Base-by-base conservation (phyloP, 768 basidiomycete species). In the Psilocybe azurescens region DNA sequence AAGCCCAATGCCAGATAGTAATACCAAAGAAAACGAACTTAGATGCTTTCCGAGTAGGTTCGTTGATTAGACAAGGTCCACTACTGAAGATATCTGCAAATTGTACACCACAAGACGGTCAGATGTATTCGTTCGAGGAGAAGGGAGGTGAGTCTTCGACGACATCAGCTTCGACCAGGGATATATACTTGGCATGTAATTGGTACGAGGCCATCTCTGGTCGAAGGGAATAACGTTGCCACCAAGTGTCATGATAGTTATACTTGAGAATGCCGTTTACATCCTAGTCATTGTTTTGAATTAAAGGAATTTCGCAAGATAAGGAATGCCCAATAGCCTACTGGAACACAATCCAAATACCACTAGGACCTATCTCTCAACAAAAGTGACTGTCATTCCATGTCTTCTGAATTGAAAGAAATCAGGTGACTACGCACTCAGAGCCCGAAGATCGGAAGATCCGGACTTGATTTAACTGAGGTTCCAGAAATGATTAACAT, bases 401-500 rank as follows among this genome's bases (percentile, higher is more conserved):
- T 16, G 10, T n/a, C 3, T 11, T 38, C 32, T 2, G 8, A 33
- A 11, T 29, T 9, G 18, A 28, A 50, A 50, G 20, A 24, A 6
- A 53, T 53, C 52, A 53, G 52, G 52, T 53, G 52, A 33, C 52
- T 20, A 53, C 32, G 13, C 33, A 38, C 33, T 33, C 24, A 30
- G 49, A 46, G 50, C 10, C 38, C 20, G n/a, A 39, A 52, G 10
- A 29, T 44, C 30, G 18, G n/a, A 54, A 50, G 38, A 32, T 53
- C 52, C n/a, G 48, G 49, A 52, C 57, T 36, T 11, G 16, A 11
- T 36, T 36, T 36, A 7, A 36, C 33, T 36, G 6, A 20, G 30
- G 55, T 46, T 52, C 36, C 47, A 57, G 49, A 32, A 44, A 20
- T 13, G 38, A 36, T 61, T 46, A 41, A 65, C 48, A 44, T 50